These are phyloP conservation scores for Spinacia oleracea DNA, from an alignment of 179 eudicot species.

Conservation along the genomic window DNA sequence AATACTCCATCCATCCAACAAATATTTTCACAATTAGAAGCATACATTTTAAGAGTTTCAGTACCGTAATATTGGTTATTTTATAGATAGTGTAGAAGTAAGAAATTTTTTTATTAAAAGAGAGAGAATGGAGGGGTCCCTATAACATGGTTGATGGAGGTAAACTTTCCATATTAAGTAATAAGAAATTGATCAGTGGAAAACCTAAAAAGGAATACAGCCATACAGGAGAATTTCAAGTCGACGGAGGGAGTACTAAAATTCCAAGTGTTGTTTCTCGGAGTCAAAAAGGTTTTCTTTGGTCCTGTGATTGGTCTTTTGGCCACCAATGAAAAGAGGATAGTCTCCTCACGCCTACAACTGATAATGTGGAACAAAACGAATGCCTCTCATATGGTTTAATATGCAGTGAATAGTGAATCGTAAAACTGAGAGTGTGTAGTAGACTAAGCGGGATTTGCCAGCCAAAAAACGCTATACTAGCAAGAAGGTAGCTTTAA, in stretches of 20 bases:
- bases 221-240: not conserved
- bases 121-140: too few species aligned
- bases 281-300: not conserved
- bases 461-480: not conserved
- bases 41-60: too few species aligned
- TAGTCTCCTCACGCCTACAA: not conserved
- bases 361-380: not conserved
- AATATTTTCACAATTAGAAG: not conserved
- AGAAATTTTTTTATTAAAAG: too few species aligned
- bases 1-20: not conserved
- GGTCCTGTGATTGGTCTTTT: not conserved
- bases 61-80: too few species aligned
- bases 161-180: too few species aligned
- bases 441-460: not conserved
- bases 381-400: not conserved
- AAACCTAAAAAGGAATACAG: not conserved
- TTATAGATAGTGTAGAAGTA: too few species aligned
- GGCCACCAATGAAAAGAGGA: too few species aligned
- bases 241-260: not conserved
- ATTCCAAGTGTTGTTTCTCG: not conserved
- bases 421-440: not conserved
- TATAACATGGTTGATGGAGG: too few species aligned
- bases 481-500: not conserved
- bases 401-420: not conserved
- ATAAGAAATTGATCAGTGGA: too few species aligned